These are phyloP conservation scores for Eucalyptus erythrocorys DNA, from an alignment of 345 rosid species.

Conservation along the genomic window DNA sequence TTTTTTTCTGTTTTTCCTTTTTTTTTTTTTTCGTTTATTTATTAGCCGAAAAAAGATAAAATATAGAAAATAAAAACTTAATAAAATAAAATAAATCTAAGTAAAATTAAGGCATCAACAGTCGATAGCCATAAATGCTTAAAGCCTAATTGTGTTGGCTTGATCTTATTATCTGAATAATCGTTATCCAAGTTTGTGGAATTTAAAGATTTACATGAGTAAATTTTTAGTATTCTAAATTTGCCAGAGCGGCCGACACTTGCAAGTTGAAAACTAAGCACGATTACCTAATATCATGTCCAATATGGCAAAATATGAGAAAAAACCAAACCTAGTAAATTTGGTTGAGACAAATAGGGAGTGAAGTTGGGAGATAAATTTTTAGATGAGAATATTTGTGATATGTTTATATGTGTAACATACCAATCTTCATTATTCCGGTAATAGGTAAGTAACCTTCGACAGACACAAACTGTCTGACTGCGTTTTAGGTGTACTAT, in stretches of 20 bases:
- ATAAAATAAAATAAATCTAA: too few relatives aligned
- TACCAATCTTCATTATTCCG: neutral
- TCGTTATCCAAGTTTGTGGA: neutral
- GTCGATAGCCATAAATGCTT: neutral
- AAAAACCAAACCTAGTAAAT: neutral
- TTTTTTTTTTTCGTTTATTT: too few relatives aligned
- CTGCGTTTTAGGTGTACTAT: neutral
- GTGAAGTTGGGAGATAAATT: neutral
- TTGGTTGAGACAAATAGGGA: neutral
- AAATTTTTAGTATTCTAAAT: neutral
- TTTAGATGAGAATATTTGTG: neutral
- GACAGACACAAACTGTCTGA: neutral
- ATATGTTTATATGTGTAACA: neutral
- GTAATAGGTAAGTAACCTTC: neutral
- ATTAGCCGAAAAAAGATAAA: too few relatives aligned
- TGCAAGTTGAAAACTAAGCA: neutral
- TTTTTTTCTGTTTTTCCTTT: too few relatives aligned
- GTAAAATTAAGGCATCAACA: too few relatives aligned
- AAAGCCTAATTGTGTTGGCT: neutral
- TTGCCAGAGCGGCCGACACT: accelerated
- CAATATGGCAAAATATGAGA: neutral
- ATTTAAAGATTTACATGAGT: neutral
- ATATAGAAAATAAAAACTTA: too few relatives aligned
- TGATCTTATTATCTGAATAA: neutral
- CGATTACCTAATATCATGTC: neutral